Evolutionary conservation across 768 basidiomycete genomes (phyloP).

Genomic region (Amanita subjunquillea): DNA sequence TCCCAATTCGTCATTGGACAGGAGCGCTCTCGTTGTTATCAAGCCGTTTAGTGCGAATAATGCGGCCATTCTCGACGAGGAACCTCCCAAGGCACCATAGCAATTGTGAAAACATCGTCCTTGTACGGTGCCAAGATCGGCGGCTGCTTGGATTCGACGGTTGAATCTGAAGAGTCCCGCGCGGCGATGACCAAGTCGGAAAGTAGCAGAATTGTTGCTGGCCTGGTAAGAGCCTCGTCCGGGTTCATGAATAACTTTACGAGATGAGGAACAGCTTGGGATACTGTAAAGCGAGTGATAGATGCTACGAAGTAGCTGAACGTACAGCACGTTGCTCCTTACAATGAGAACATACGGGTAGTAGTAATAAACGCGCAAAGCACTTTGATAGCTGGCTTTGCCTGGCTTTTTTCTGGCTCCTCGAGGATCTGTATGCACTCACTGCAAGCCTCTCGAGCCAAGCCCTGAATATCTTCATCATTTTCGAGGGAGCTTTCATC

Average conservation of each 20-base stretch:
- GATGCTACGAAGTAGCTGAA: conserved; percentile 35
- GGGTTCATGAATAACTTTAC: conserved; percentile 65
- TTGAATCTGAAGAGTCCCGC: conserved; percentile 26
- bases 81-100: conserved; percentile 47
- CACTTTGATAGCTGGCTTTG: conserved; percentile 78
- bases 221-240: conserved; percentile 55
- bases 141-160: conserved; percentile 6
- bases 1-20: conserved; percentile 65
- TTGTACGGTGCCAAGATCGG: conserved; percentile 49
- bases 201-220: conserved; percentile 56
- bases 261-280: conserved; percentile 67
- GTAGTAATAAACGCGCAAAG: conserved; percentile 70
- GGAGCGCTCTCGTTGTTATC: conserved; percentile 49
- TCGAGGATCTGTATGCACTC: conserved; percentile 74
- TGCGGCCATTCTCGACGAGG: conserved; percentile 44
- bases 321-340: background rate
- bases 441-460: conserved; percentile 66
- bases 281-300: conserved; percentile 56
- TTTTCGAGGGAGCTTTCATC: conserved; percentile 29
- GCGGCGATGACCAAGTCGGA: conserved; percentile 52
- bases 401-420: conserved; percentile 92
- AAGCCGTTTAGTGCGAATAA: conserved; percentile 58
- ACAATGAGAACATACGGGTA: conserved; percentile 39
- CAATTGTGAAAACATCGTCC: conserved; percentile 63
- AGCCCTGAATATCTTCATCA: conserved; percentile 34